Evolutionary conservation across 2,329 filamentous ascomycete genomes (phyloP), one percentile per base, ranked within the genome.

Genomic region (Tolypocladium paradoxum): DNA sequence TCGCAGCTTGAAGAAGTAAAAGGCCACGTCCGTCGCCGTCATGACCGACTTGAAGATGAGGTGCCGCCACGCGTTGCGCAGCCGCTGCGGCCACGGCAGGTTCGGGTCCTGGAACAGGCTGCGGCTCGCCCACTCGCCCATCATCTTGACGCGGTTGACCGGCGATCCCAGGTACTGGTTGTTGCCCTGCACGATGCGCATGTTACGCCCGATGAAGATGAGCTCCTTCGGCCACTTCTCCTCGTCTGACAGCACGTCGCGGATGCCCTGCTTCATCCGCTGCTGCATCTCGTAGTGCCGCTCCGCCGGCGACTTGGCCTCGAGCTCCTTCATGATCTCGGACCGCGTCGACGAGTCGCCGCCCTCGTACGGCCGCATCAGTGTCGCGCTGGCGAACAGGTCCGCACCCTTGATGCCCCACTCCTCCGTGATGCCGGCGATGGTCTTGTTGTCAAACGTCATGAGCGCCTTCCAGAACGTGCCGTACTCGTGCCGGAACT

Each of bases 361-460:
- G 55, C 93, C 93, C 56, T 89, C 81, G 70, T 99, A 97, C 0
- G 93, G 93, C 14, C 87, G 79, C 82, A 97, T 82, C 48, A 97
- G 77, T 1, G 91, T 96, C 2, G 89, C 90, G 48, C 84, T 90
- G 16, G 93, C 93, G 62, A 99, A 96, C 48, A 97, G 80, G 65
- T 97, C 93, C 0, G 89, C 81, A 27, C 90, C 90, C 59, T 84
- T 86, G 64, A 97, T 86, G 47, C 93, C 93, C 93, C 93, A 99
- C 53, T 82, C 73, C 24, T 74, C 73, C 8, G 90, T 90, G 55
- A 96, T 84, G 24, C 81, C 74, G 52, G 73, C 68, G 51, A 97
- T 84, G 2, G 87, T 88, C 24, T 78, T 74, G 70, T 96, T 96
- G 75, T 99, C 93, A 60, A 97, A 93, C 0, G 90, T 90, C 75